Evolutionary conservation across 306 rosid species (phyloP).

Genomic region (Pterocarpus macrocarpus): DNA sequence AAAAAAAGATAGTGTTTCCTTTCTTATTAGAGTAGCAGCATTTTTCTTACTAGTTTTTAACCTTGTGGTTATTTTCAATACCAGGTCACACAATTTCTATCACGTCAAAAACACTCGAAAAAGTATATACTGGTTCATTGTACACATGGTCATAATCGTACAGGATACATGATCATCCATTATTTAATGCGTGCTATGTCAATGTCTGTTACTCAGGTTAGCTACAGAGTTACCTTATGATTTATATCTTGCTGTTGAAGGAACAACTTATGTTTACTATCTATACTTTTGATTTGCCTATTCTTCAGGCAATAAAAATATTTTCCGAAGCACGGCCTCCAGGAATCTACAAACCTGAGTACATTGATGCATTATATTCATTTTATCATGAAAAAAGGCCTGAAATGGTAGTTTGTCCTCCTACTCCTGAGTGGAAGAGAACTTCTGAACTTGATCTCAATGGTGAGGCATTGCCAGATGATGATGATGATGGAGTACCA

Average conservation of each 20-base stretch:
- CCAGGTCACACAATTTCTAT: conserved; percentile 85
- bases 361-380: conserved; percentile 81
- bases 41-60: background rate
- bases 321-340: conserved; percentile 98
- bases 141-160: conserved; percentile 98
- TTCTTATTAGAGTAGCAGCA: too few species aligned
- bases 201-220: conserved; percentile 87
- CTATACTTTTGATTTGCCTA: conserved; percentile 33
- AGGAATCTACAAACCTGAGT: conserved; percentile 97
- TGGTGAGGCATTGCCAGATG: conserved; percentile 95
- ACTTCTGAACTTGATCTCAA: conserved; percentile 96
- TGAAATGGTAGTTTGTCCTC: conserved; percentile 83
- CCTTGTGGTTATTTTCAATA: conserved; percentile 38
- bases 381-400: conserved; percentile 96
- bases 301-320: conserved; percentile 77
- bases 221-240: conserved; percentile 43
- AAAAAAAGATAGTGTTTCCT: too few species aligned
- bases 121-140: conserved; percentile 97
- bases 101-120: conserved; percentile 87
- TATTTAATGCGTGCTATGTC: conserved; percentile 84
- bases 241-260: too few species aligned
- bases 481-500: conserved; percentile 67
- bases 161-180: conserved; percentile 95
- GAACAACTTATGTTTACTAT: too few species aligned
- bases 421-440: conserved; percentile 99